phyloP scores from a whole-genome alignment of 106 monocot genomes.

The Acorus calamus region DNA sequence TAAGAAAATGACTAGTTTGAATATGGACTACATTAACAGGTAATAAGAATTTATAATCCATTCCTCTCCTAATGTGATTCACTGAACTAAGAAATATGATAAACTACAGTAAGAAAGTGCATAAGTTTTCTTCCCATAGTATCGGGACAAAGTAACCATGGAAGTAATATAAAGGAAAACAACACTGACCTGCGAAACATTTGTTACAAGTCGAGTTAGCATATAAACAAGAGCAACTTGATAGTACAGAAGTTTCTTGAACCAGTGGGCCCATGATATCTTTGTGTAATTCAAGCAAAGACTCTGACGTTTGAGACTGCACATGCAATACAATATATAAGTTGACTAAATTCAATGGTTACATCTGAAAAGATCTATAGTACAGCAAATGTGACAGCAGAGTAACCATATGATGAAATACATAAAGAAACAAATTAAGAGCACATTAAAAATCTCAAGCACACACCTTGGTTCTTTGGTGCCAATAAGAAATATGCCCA shows the following conservation, averaged over 20 bases:
- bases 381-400: no score
- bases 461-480: constrained; percentile 68
- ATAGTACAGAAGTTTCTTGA: constrained; percentile 75
- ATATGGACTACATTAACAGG: background rate
- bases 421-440: no score
- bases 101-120: no score
- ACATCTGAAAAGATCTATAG: no score
- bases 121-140: no score
- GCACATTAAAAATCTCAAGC: background rate
- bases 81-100: no score
- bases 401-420: no score
- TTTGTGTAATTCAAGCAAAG: constrained; percentile 23
- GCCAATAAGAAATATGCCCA: constrained; percentile 58
- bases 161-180: background rate
- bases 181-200: constrained; percentile 70
- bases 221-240: constrained; percentile 86
- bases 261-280: constrained; percentile 80
- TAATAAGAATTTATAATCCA: background rate
- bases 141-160: background rate
- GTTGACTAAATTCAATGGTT: no score
- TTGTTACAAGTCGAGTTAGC: constrained; percentile 73
- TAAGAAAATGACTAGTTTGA: background rate
- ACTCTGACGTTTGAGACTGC: constrained; percentile 42
- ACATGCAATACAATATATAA: background rate
- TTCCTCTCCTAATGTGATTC: background rate